Evolutionary conservation across 1,284 basidiomycete genomes (phyloP).

Genomic region (Moesziomyces globuligerus): DNA sequence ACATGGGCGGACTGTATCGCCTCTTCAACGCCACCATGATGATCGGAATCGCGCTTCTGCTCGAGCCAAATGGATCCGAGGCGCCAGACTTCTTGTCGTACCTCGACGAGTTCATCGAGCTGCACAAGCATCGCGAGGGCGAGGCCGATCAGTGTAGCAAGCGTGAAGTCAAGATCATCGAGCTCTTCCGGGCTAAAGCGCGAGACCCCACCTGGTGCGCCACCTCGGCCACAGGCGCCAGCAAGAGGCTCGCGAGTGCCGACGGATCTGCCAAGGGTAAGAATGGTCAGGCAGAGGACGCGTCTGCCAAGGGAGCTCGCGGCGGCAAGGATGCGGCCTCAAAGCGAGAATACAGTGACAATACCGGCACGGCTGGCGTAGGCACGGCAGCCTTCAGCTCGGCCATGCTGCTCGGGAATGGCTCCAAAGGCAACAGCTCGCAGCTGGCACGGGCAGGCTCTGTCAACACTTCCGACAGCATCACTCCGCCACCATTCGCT

Average conservation of each 20-base stretch:
- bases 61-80: slow-evolving; percentile 52
- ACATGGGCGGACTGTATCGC: slow-evolving; percentile 63
- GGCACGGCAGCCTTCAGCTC: slow-evolving; percentile 47
- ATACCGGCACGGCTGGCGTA: slow-evolving; percentile 29
- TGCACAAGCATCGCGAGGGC: slow-evolving; percentile 47
- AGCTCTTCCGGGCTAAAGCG: slow-evolving; percentile 61
- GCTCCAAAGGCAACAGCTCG: slow-evolving; percentile 14
- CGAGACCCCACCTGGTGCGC: slow-evolving; percentile 61
- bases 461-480: slow-evolving; percentile 36
- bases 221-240: slow-evolving; percentile 38
- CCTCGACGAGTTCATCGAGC: slow-evolving; percentile 63
- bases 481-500: slow-evolving; percentile 44
- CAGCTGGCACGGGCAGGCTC: slow-evolving; percentile 30
- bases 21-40: slow-evolving; percentile 62
- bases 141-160: slow-evolving; percentile 60
- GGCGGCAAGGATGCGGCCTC: slow-evolving; percentile 18
- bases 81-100: slow-evolving; percentile 49
- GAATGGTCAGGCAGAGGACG: slow-evolving; percentile 2
- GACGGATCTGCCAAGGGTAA: slow-evolving; percentile 15
- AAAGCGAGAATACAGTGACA: slow-evolving; percentile 17
- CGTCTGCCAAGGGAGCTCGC: slow-evolving; percentile 3
- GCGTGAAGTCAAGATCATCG: slow-evolving; percentile 63
- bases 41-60: slow-evolving; percentile 61
- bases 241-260: slow-evolving; percentile 10
- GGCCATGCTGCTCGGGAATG: slow-evolving; percentile 28